phyloP scores from a whole-genome alignment of 768 basidiomycete species.

The Ramaria sp. region DNA sequence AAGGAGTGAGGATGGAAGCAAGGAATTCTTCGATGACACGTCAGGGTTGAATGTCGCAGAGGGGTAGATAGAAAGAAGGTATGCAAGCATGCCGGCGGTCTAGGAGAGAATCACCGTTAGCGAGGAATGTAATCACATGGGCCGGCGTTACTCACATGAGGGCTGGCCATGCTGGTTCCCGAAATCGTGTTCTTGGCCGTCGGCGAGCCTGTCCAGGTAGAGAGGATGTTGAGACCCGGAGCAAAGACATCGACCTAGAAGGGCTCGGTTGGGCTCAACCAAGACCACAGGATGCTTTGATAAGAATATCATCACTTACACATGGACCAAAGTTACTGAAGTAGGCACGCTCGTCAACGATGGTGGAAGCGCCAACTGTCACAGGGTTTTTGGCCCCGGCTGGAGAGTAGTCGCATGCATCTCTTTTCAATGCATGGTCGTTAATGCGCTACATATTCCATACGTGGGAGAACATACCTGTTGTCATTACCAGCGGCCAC shows the following conservation, averaged over 20 bases:
- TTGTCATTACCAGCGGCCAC: constrained; percentile 80
- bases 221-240: constrained; percentile 84
- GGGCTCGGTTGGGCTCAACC: neutral
- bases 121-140: neutral
- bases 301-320: constrained; percentile 19
- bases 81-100: constrained; percentile 80
- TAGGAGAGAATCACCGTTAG: neutral
- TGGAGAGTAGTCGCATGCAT: constrained; percentile 90
- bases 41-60: constrained; percentile 47
- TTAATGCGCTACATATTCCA: neutral
- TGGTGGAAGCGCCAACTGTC: constrained; percentile 87
- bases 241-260: constrained; percentile 68
- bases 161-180: constrained; percentile 92
- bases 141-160: constrained; percentile 41
- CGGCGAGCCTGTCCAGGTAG: constrained; percentile 65
- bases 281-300: neutral
- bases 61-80: constrained; percentile 84
- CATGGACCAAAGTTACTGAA: constrained; percentile 90
- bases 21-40: constrained; percentile 24
- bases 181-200: constrained; percentile 65
- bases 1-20: constrained; percentile 23
- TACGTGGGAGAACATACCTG: neutral
- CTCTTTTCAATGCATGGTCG: constrained; percentile 60
- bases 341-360: constrained; percentile 72
- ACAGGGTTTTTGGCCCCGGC: constrained; percentile 82